Evolutionary conservation across 192 early-diverging fungal species (phyloP), one percentile per base, ranked within the genome.

Genomic region (Dissophora globulifera): DNA sequence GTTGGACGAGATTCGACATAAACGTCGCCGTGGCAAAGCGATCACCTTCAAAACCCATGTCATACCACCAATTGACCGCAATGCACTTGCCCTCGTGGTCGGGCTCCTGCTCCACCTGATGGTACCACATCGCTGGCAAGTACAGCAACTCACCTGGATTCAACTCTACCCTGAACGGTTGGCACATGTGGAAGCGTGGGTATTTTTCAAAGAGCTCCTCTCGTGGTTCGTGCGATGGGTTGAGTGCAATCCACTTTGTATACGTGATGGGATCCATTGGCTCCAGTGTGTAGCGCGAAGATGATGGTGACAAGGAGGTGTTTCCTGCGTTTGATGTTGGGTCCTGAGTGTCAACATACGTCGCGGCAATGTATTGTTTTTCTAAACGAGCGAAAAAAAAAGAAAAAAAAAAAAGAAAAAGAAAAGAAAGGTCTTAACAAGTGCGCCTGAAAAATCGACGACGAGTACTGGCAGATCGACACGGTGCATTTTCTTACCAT

Each of bases 41-140:
- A 19, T 76, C 72, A 0, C 72, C 72, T 10, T 76, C 72, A 67
- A 67, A 83, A 16, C 80, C 79, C 70, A 85, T 82, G 62, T 85
- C 84, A 29, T 85, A 85, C 84, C 84, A 85, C 63, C 82, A 85
- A 51, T 85, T 85, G 15, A 85, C 78, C 1, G 84, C 84, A 69
- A 85, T 85, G 35, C 72, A 76, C 15, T 81, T 81, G 26, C 83
- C 85, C 40, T 84, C 63, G 20, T 76, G 63, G 15, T 78, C 80
- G 16, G 84, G 79, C 19, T 82, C 52, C 51, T 82, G 82, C 30
- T 78, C 53, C 0, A 87, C 85, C 22, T 87, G 83, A 50, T 87
- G 85, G 50, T 85, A 83, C 85, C 85, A 87, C 54, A 83, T 64
- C 4, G 85, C 85, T 33, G 85, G 85, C 8, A 87, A 58, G 45